Percentiles rank a stretch among this genome's conserved stretches.
Conservation (phyloP, 768 basidiomycete genomes). For the Tylopilus rubrobrunneus region DNA sequence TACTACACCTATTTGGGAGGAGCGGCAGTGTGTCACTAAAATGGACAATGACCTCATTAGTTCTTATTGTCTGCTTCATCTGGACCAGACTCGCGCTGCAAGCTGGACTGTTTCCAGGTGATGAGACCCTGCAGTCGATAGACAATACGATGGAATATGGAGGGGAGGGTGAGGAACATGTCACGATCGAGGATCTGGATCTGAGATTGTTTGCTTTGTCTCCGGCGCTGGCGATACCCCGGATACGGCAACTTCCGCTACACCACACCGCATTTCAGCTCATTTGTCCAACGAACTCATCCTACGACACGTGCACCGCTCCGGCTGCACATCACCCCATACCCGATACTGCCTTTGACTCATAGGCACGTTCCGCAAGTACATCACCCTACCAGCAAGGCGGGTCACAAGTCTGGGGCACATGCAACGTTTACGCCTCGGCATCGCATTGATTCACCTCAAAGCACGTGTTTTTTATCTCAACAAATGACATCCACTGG, state of each 20-base stretch:
- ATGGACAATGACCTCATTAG: not conserved
- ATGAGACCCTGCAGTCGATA: not conserved
- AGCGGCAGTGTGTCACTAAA: slow-evolving; percentile 16
- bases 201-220: slow-evolving; percentile 31
- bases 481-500: not conserved
- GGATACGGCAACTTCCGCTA: slow-evolving; percentile 27
- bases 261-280: slow-evolving; percentile 1
- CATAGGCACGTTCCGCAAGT: not conserved
- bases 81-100: not conserved
- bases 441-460: not conserved
- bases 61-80: not conserved
- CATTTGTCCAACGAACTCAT: not conserved
- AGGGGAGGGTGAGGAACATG: not conserved
- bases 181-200: slow-evolving; percentile 23
- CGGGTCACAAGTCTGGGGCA: not conserved
- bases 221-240: slow-evolving; percentile 32
- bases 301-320: not conserved
- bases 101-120: not conserved
- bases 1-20: slow-evolving; percentile 9
- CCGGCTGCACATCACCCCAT: slow-evolving; percentile 10
- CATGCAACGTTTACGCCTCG: too few relatives aligned
- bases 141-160: not conserved
- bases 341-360: slow-evolving; percentile 13
- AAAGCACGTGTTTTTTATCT: not conserved
- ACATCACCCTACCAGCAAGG: not conserved